Conservation (phyloP, 768 basidiomycete genomes). For the Leccinum ochraceum region DNA sequence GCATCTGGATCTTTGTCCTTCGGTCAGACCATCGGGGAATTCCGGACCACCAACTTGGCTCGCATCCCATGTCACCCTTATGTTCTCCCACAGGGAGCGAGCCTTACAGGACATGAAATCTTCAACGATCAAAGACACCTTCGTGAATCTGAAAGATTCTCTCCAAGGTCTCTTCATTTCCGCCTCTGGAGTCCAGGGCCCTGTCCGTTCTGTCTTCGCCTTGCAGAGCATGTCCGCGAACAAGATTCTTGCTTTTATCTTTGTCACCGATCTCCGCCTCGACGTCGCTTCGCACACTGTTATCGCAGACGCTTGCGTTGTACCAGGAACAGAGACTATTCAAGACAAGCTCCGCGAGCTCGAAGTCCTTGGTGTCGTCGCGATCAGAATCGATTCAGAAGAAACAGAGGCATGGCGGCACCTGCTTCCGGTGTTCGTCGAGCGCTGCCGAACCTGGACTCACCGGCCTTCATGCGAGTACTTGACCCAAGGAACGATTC, state of each 20-base stretch:
- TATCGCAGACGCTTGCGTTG: slow-evolving; percentile 50
- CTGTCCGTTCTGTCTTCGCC: slow-evolving; percentile 20
- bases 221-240: slow-evolving; percentile 18
- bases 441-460: slow-evolving; percentile 55
- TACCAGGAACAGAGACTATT: slow-evolving; percentile 34
- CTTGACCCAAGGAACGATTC: slow-evolving; percentile 32
- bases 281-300: slow-evolving; percentile 53
- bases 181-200: slow-evolving; percentile 25
- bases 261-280: slow-evolving; percentile 46
- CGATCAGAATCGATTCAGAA: slow-evolving; percentile 16
- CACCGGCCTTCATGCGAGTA: slow-evolving; percentile 51
- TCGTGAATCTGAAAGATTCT: slow-evolving; percentile 36
- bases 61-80: slow-evolving; percentile 29
- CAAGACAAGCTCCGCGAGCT: slow-evolving; percentile 1
- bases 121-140: slow-evolving; percentile 18
- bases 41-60: slow-evolving; percentile 32
- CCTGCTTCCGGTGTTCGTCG: slow-evolving; percentile 50
- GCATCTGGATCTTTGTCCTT: slow-evolving; percentile 37
- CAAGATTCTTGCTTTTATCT: slow-evolving; percentile 41
- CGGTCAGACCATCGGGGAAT: slow-evolving; percentile 25
- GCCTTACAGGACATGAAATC: slow-evolving; percentile 2
- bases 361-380: slow-evolving; percentile 15
- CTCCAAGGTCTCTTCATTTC: slow-evolving; percentile 31
- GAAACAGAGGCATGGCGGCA: slow-evolving; percentile 46
- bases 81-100: slow-evolving; percentile 36